A percentile compares a stretch with the other conserved stretches of the same genome.
Conservation (phyloP, 2,329 filamentous ascomycete genomes). For the Fusarium illudens region DNA sequence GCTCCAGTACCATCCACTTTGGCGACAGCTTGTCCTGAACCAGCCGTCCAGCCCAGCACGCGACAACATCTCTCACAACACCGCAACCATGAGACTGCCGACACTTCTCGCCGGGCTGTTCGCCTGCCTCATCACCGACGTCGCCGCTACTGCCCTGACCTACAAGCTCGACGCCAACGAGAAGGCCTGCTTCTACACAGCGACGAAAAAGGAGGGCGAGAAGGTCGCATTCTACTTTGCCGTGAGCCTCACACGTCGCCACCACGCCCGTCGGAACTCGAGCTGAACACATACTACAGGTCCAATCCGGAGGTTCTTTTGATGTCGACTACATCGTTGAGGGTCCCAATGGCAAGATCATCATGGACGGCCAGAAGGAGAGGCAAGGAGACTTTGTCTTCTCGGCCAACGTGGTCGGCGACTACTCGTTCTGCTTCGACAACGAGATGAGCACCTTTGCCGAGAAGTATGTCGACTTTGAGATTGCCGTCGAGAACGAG, state of each 20-base stretch:
- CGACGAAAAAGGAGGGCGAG: constrained; percentile 77
- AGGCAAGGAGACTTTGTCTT: constrained; percentile 98
- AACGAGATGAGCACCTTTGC: constrained; percentile 98
- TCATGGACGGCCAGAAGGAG: constrained; percentile 88
- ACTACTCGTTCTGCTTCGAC: constrained; percentile 98
- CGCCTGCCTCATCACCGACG: constrained; percentile 74
- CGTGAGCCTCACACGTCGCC: constrained; percentile 62
- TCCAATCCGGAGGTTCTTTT: constrained; percentile 98
- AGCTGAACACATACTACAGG: constrained; percentile 60
- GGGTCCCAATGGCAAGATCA: constrained; percentile 80
- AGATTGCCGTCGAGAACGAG: constrained; percentile 97
- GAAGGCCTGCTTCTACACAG: constrained; percentile 93
- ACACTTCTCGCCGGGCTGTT: constrained; percentile 72
- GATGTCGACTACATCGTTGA: constrained; percentile 93
- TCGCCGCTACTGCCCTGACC: constrained; percentile 88
- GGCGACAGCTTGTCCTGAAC: constrained; percentile 45
- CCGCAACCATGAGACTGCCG: constrained; percentile 69
- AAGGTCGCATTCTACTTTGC: constrained; percentile 99
- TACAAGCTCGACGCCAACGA: constrained; percentile 92
- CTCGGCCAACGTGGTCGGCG: constrained; percentile 84
- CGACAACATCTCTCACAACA: constrained; percentile 39
- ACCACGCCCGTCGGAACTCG: not conserved
- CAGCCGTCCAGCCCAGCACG: constrained; percentile 39
- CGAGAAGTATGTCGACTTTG: constrained; percentile 97
- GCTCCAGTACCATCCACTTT: constrained; percentile 30